Evolutionary conservation across 768 basidiomycete species (phyloP), one percentile per base, ranked within the genome.

Genomic region (Rhizopogon vulgaris): DNA sequence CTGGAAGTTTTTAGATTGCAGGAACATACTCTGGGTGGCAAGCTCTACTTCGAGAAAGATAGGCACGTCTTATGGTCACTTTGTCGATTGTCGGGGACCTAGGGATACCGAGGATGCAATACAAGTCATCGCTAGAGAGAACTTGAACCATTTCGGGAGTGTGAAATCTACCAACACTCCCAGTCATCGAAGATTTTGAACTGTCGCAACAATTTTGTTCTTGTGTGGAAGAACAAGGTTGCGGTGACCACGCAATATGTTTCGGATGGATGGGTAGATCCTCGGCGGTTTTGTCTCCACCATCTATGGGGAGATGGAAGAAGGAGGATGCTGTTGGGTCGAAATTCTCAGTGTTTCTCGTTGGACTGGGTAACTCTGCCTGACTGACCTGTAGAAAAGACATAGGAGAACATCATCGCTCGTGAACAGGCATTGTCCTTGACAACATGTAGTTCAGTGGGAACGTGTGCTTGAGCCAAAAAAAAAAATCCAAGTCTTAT

Each of bases 21-120:
- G 34, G 17, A 49, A 77, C 88, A 56, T 53, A 92, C 91, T 94
- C 91, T 70, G 91, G 91, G 61, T 93, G 91, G 57, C 90, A 92
- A 7, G 80, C 77, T 57, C 75, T 78, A 64, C 88, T 90, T 30
- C 90, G 74, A 0, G 77, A 71, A 48, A 94, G 78, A 66, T 91
- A 94, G 17, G 87, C 88, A 24, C 88, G 74, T 38, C 91, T 69
- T 36, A 92, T 76, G 34, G 82, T 67, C 55, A 81, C 69, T 55
- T 77, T 78, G 64, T 91, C 87, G 36, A 82, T 69, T 30, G 61
- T 60, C 0, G 73, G 65, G 6, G 71, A 71, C 55, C 76, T 78
- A 18, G 74, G 59, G 5, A 90, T 67, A 4, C 89, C 90, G 7
- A 94, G 78, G 28, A 92, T 82, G 24, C 73, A 69, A 65, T 92